A percentile compares a stretch with the other conserved stretches of the same genome.
Evolutionary conservation across 495 filamentous ascomycete species (phyloP).

Genomic region (Chaetomium tenue): DNA sequence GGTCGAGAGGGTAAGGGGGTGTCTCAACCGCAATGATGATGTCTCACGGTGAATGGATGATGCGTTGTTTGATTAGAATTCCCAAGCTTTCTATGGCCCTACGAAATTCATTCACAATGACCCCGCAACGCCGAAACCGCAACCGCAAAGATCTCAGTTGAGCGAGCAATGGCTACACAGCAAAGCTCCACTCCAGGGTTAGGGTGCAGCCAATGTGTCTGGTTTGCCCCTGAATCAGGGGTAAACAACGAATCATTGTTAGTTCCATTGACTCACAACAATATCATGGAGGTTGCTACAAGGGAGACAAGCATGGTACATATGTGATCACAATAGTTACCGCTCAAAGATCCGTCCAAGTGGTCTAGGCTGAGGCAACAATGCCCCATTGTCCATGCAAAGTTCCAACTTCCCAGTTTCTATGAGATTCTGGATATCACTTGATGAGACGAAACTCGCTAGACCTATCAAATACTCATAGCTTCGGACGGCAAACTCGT

Average conservation of each 20-base stretch:
- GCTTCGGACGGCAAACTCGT: background rate
- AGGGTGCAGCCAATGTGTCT: background rate
- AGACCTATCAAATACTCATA: background rate
- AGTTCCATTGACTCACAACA: background rate
- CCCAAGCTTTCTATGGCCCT: background rate
- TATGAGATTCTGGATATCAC: background rate
- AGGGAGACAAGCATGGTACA: background rate
- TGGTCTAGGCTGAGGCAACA: background rate
- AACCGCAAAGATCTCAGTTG: background rate
- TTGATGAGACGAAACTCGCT: background rate
- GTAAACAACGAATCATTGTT: background rate
- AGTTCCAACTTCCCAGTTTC: background rate
- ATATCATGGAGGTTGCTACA: background rate
- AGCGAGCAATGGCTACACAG: background rate
- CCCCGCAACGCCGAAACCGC: conserved; percentile 14
- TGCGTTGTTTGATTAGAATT: background rate
- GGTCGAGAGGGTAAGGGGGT: background rate
- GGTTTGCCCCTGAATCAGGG: conserved; percentile 6
- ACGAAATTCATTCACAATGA: background rate
- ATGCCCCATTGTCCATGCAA: background rate
- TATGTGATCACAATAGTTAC: background rate
- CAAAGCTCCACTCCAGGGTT: conserved; percentile 11
- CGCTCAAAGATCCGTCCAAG: background rate
- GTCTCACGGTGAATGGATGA: background rate
- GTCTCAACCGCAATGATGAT: too few species aligned